Percentiles rank a stretch among this genome's conserved stretches.
Conservation (phyloP, 306 rosid genomes). For the Neltuma alba region DNA sequence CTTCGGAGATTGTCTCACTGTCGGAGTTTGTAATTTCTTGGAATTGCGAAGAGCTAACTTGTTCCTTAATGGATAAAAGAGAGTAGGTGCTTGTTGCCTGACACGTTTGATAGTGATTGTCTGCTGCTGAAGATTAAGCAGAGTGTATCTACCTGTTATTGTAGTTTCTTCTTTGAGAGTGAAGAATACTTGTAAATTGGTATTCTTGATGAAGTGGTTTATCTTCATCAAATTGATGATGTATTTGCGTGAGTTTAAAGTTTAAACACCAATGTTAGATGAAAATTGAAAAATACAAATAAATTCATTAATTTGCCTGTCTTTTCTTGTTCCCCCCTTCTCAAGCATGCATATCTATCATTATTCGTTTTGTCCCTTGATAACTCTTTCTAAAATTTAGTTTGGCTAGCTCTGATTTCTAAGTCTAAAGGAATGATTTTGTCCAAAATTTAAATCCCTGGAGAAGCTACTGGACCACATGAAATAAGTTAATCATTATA, state of each 20-base stretch:
- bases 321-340: background rate
- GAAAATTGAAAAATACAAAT: conserved; percentile 29
- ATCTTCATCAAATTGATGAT: conserved; percentile 30
- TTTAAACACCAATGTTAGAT: conserved; percentile 10
- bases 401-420: background rate
- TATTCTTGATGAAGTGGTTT: conserved; percentile 34
- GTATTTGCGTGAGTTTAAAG: conserved; percentile 24
- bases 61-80: too few species aligned
- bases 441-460: background rate
- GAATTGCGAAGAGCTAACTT: conserved; percentile 12
- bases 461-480: background rate
- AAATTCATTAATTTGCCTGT: background rate
- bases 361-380: background rate
- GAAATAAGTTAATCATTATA: background rate
- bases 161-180: conserved; percentile 26
- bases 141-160: conserved; percentile 5
- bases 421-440: background rate
- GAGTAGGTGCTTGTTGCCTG: conserved; percentile 13
- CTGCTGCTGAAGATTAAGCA: conserved; percentile 27
- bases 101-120: conserved; percentile 24
- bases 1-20: background rate
- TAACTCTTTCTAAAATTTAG: background rate
- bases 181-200: conserved; percentile 35
- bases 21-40: conserved; percentile 15
- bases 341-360: background rate